Conservation (phyloP, 208 protist genomes). For the Acanthamoeba healyi region DNA sequence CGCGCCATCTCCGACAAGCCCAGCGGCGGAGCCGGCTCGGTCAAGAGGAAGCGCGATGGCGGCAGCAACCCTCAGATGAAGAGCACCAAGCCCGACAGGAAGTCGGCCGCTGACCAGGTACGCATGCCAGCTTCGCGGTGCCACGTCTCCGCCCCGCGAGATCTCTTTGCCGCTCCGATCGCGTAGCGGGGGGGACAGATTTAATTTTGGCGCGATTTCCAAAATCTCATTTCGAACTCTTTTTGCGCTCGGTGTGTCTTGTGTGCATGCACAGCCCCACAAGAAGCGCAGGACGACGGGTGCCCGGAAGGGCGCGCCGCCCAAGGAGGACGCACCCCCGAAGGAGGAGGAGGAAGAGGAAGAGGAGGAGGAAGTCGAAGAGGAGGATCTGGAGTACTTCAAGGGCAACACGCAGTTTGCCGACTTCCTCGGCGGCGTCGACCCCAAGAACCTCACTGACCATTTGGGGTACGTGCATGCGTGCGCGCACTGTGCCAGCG, state of each 20-base stretch:
- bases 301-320: background rate
- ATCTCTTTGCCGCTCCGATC: no score
- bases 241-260: background rate
- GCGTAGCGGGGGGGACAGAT: no score
- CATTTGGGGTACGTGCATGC: background rate
- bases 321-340: background rate
- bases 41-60: background rate
- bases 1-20: background rate
- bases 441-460: background rate
- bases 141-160: no score
- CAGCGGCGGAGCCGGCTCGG: background rate
- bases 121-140: no score
- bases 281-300: conserved; percentile 5
- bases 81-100: conserved; percentile 29
- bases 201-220: no score
- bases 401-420: background rate
- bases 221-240: no score
- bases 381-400: conserved; percentile 6
- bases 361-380: background rate
- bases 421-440: background rate
- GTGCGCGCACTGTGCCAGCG: no score
- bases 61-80: background rate
- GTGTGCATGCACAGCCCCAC: background rate
- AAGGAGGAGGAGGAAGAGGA: background rate
- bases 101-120: background rate